A percentile compares a stretch with the other conserved stretches of the same genome.
Conservation (phyloP, 2,329 filamentous ascomycete species). For the Fusarium globosum region DNA sequence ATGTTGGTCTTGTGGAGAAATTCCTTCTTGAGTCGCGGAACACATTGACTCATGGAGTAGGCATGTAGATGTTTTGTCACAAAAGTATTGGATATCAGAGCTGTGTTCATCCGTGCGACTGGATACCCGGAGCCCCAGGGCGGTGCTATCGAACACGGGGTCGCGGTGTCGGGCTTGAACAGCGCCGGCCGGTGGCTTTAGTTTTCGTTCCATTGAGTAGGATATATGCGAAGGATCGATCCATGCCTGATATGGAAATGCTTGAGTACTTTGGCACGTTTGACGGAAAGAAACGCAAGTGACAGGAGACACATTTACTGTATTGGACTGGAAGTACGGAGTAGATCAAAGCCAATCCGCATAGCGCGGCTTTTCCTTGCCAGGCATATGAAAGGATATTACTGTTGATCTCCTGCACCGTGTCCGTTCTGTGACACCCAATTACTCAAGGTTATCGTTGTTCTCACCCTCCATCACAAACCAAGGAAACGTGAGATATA, state of each 20-base stretch:
- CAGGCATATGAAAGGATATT: neutral
- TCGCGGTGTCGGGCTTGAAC: slow-evolving; percentile 33
- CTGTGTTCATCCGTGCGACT: slow-evolving; percentile 8
- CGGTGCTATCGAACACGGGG: slow-evolving; percentile 12
- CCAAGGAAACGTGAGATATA: slow-evolving; percentile 32
- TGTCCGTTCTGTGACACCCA: slow-evolving; percentile 15
- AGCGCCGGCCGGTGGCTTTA: slow-evolving; percentile 20
- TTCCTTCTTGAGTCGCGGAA: slow-evolving; percentile 9
- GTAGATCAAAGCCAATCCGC: neutral
- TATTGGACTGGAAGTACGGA: neutral
- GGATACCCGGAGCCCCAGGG: slow-evolving; percentile 26
- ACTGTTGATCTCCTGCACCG: slow-evolving; percentile 27
- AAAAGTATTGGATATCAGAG: slow-evolving; percentile 18
- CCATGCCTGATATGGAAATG: slow-evolving; percentile 14
- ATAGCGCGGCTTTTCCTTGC: slow-evolving; percentile 5
- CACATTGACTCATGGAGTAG: slow-evolving; percentile 30
- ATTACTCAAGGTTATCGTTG: slow-evolving; percentile 5
- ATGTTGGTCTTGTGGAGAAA: neutral
- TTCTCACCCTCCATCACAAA: slow-evolving; percentile 29
- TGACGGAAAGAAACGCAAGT: slow-evolving; percentile 3
- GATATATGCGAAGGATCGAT: slow-evolving; percentile 6
- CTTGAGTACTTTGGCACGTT: slow-evolving; percentile 4
- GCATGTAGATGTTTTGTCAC: neutral
- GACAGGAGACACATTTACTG: slow-evolving; percentile 7
- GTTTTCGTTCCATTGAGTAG: slow-evolving; percentile 7